Evolutionary conservation across 805 yeast species (phyloP), one percentile per base, ranked within the genome.

Genomic region (Aciculoconidium aculeatum): DNA sequence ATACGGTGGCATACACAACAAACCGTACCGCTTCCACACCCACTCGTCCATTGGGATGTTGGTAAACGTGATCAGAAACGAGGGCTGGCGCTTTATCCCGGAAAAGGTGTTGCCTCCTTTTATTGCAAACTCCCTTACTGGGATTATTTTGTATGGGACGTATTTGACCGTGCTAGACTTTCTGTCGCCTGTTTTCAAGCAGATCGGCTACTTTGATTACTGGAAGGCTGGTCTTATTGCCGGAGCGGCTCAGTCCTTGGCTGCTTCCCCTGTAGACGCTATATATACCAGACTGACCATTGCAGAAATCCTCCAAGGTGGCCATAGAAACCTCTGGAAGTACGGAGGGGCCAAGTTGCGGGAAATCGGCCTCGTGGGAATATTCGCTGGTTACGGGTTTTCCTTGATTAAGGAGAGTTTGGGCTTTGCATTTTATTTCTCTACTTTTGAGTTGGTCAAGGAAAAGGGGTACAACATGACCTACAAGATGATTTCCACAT

Each of bases 201-300:
- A n/a, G n/a, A n/a, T n/a, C n/a, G 19, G 15, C 13, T 25, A 10
- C 8, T 30, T 44, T 33, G 86, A 83, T 42, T 76, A 86, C 0
- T 74, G 84, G 55, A 54, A 75, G 27, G 85, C 96, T 0, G 97
- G 97, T 0, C 75, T 79, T 32, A 40, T 84, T 0, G 96, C 96
- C 0, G 96, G 96, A 1, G 75, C 80, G 0, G 75, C 77, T 14
- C 95, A 92, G 44, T 81, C 94, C n/a, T 58, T 85, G 11, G 88
- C 85, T 1, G 95, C 95, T 2, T 90, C 96, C 2, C 97, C 97
- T 0, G 67, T 90, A 4, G 96, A 90, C 55, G 95, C 96, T 6
- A 75, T 90, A 3, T 82, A 80, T 47, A 75, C 94, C 2, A 67
- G 96, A 41, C 83, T 88, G 40, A 69, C 77, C 2, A 79, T 85